Base-by-base conservation (phyloP, 352 stramenopile species). In the Peronospora farinosa region DNA sequence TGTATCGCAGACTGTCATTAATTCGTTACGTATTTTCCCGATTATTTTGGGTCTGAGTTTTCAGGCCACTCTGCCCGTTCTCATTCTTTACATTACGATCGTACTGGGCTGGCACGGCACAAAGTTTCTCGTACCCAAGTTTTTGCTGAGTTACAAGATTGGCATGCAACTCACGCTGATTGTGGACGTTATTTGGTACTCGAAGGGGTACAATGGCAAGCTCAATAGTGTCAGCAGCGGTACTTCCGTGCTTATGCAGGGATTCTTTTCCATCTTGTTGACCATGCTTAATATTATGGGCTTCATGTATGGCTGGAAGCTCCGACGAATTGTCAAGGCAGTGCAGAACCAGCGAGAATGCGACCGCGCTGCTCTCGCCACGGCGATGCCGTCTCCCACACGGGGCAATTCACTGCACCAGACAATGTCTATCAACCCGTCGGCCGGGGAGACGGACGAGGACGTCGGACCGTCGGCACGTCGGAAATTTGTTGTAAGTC, bases 61-160 rank as follows among this genome's bases (percentile, higher is more conserved):
- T 55, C 79, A 87, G 51, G 76, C 84, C 25, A 92, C 81, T 7
- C 23, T 94, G 25, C 84, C 84, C 10, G 75, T 94, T 51, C 57
- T 89, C 40, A 92, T 94, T 51, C 63, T 94, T 65, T 92, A 92
- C 51, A 57, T 92, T 23, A 94, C 84, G 31, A 56, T 94, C 16
- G 81, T 94, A 54, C 69, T 94, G 50, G 84, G 84, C 7, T 94
- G 84, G 84, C 84, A 94, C 57, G 84, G 84, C 46, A 86, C 74
- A n/a, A 92, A 90, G 46, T 92, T 92, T 63, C 66, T 94, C 16
- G 75, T 85, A 21, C 77, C 79, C 32, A 86, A 87, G 50, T 94
- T 90, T 52, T 54, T 94, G 48, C 69, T 94, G 19, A 77, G 86
- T 46, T 94, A 92, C 74, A 94, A 94, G 59, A 86, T 94, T 35